phyloP scores from a whole-genome alignment of 441 rosid species.

The Raphanus hybrid region DNA sequence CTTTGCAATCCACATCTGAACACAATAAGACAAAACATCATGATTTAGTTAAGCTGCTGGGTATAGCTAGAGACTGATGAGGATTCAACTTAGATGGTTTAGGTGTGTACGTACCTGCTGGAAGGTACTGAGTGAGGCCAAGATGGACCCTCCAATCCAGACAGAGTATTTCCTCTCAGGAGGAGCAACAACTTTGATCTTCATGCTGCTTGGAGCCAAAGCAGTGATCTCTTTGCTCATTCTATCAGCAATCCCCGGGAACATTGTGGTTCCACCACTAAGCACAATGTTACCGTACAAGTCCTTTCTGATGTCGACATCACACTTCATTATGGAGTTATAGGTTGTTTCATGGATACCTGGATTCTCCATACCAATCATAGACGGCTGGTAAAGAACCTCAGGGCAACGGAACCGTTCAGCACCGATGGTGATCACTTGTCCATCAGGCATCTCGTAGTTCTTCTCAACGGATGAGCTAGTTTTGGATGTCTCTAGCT shows the following conservation, averaged over 20 bases:
- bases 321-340: conserved; percentile 91
- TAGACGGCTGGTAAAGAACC: conserved; percentile 85
- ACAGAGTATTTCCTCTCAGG: conserved; percentile 92
- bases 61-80: background rate
- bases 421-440: conserved; percentile 67
- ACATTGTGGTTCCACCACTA: conserved; percentile 67
- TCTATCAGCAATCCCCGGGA: conserved; percentile 83
- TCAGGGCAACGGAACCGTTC: conserved; percentile 92
- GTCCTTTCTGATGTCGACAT: conserved; percentile 88
- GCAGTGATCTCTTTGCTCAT: conserved; percentile 83
- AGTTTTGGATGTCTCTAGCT: conserved; percentile 40
- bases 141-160: conserved; percentile 89
- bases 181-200: conserved; percentile 83
- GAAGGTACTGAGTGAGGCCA: conserved; percentile 91
- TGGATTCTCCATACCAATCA: conserved; percentile 88
- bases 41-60: background rate
- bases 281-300: conserved; percentile 56
- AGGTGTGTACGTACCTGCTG: conserved; percentile 70
- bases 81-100: background rate
- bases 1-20: conserved; percentile 96
- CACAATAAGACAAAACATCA: conserved; percentile 10
- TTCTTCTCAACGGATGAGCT: conserved; percentile 54
- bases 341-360: conserved; percentile 87
- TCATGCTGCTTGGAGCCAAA: conserved; percentile 76
- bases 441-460: conserved; percentile 72